phyloP scores from a whole-genome alignment of 2,329 filamentous ascomycete genomes.

The Xylariaceae sp. region DNA sequence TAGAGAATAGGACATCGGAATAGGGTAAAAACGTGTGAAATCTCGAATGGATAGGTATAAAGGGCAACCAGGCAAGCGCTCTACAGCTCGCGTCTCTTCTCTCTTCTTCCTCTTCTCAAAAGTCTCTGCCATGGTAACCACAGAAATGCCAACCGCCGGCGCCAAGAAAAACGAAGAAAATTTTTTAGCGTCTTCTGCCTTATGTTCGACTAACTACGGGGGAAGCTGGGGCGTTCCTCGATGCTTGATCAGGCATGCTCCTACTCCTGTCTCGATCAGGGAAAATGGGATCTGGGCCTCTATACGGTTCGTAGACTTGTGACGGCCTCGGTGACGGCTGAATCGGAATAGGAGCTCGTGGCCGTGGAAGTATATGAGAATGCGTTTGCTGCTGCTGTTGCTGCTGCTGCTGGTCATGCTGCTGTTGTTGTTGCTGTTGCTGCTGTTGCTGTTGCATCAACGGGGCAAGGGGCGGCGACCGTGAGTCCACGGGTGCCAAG shows the following conservation, averaged over 20 bases:
- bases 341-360: constrained; percentile 24
- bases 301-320: constrained; percentile 27
- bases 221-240: constrained; percentile 27
- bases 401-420: constrained; percentile 22
- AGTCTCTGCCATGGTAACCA: neutral
- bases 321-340: constrained; percentile 23
- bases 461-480: constrained; percentile 28
- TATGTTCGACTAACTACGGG: constrained; percentile 29
- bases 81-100: neutral
- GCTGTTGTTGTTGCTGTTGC: constrained; percentile 17
- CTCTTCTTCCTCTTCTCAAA: neutral
- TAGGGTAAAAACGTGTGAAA: neutral
- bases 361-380: constrained; percentile 26
- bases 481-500: constrained; percentile 22
- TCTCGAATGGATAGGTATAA: constrained; percentile 2
- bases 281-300: constrained; percentile 31
- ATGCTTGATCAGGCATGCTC: constrained; percentile 28
- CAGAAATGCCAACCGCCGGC: constrained; percentile 1
- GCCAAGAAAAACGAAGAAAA: neutral
- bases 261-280: constrained; percentile 31
- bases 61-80: neutral
- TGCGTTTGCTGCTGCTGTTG: constrained; percentile 23
- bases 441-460: constrained; percentile 26
- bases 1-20: constrained; percentile 12
- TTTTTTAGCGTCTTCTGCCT: constrained; percentile 3